Evolutionary conservation across 169 alveolate species (phyloP).

Genomic region (Cryptosporidium baileyi): DNA sequence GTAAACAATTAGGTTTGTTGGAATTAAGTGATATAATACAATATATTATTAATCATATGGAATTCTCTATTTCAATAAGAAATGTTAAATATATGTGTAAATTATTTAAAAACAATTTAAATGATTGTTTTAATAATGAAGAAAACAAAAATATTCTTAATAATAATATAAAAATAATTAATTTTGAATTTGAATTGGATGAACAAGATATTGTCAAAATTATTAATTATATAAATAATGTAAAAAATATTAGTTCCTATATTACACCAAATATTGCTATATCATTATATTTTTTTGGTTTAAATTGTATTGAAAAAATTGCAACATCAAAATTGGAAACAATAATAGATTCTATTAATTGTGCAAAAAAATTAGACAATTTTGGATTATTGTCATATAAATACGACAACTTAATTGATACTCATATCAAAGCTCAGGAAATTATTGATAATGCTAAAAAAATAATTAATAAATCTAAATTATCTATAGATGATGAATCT

Average conservation of each 20-base stretch:
- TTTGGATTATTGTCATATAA: not conserved
- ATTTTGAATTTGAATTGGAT: not conserved
- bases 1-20: conserved; percentile 26
- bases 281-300: conserved; percentile 40
- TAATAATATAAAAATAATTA: too few relatives aligned
- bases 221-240: not conserved
- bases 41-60: not conserved
- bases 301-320: conserved; percentile 19
- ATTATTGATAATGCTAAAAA: conserved; percentile 3
- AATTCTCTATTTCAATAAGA: not conserved
- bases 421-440: not conserved
- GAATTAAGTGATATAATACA: conserved; percentile 19
- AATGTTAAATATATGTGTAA: conserved; percentile 13
- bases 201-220: not conserved
- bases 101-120: not conserved
- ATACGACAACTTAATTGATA: not conserved
- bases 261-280: conserved; percentile 60
- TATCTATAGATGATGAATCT: not conserved
- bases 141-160: too few relatives aligned
- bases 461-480: not conserved
- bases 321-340: not conserved
- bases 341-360: not conserved
- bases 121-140: not conserved
- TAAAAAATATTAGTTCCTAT: not conserved
- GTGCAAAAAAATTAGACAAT: conserved; percentile 13